These are phyloP conservation scores for Chaetomium olivaceum DNA, from an alignment of 2,329 filamentous ascomycete species.

Conservation along the genomic window DNA sequence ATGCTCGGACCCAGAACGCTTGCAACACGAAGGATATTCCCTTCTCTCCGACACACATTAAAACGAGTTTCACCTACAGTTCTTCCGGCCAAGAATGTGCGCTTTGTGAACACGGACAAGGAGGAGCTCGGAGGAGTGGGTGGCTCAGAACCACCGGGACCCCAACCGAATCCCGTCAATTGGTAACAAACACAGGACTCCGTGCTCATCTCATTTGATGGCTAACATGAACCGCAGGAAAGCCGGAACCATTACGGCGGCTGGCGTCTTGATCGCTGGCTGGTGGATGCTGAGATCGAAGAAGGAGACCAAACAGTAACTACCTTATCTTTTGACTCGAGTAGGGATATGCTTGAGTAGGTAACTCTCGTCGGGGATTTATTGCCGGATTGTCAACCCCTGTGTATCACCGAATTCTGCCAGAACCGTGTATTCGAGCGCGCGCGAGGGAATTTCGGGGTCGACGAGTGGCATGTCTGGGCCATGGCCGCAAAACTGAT, in stretches of 20 bases:
- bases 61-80: no score
- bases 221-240: slow-evolving; percentile 14
- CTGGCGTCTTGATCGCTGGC: slow-evolving; percentile 13
- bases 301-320: not conserved
- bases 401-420: not conserved
- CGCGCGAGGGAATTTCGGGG: not conserved
- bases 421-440: not conserved
- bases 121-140: slow-evolving; percentile 16
- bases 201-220: not conserved
- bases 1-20: not conserved
- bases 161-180: slow-evolving; percentile 19
- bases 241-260: slow-evolving; percentile 21
- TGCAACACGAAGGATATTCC: not conserved
- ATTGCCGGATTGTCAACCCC: not conserved
- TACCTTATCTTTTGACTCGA: no score
- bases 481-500: not conserved
- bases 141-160: slow-evolving; percentile 16
- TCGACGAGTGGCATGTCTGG: no score
- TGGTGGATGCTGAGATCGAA: slow-evolving; percentile 21
- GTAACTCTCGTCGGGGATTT: no score
- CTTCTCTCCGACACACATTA: not conserved
- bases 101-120: not conserved
- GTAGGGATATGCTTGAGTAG: no score
- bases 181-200: not conserved
- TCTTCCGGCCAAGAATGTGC: slow-evolving; percentile 1